Conservation (phyloP, 1,284 basidiomycete species). For the Pascua sp. region DNA sequence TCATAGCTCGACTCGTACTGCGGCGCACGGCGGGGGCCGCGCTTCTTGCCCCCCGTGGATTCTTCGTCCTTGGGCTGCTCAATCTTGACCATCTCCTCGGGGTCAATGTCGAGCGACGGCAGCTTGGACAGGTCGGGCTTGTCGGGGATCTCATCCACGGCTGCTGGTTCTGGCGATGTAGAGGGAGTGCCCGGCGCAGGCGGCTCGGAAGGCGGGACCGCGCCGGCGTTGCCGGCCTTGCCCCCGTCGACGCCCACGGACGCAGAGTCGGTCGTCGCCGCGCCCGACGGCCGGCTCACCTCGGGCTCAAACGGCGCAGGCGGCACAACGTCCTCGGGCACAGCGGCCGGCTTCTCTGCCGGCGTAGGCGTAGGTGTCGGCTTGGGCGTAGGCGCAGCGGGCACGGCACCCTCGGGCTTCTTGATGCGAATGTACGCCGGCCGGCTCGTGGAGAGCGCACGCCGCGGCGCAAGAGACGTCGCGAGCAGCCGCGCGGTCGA, state of each 20-base stretch:
- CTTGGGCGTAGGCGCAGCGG: neutral
- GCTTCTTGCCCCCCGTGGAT: conserved; percentile 15
- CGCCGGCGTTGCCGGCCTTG: conserved; percentile 1
- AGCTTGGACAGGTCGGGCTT: conserved; percentile 40
- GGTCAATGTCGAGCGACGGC: conserved; percentile 50
- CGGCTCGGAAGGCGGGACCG: conserved; percentile 18
- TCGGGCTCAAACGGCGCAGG: conserved; percentile 27
- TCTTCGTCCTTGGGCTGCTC: conserved; percentile 30
- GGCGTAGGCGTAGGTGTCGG: conserved; percentile 23
- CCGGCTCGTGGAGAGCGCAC: conserved; percentile 9
- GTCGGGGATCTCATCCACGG: conserved; percentile 16
- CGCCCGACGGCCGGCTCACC: conserved; percentile 5
- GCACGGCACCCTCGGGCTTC: conserved; percentile 15
- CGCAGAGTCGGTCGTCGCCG: neutral
- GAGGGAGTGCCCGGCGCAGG: conserved; percentile 9
- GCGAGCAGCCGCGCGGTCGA: conserved; percentile 9
- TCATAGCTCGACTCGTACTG: conserved; percentile 63
- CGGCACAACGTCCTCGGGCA: conserved; percentile 24
- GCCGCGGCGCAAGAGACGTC: conserved; percentile 1
- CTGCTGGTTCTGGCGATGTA: neutral
- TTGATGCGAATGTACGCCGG: conserved; percentile 15
- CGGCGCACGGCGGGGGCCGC: conserved; percentile 20
- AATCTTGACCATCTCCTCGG: conserved; percentile 27
- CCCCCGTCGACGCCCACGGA: conserved; percentile 1
- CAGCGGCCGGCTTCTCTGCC: conserved; percentile 28